phyloP scores from a whole-genome alignment of 2,329 filamentous ascomycete genomes.

The Colletotrichum viniferum region DNA sequence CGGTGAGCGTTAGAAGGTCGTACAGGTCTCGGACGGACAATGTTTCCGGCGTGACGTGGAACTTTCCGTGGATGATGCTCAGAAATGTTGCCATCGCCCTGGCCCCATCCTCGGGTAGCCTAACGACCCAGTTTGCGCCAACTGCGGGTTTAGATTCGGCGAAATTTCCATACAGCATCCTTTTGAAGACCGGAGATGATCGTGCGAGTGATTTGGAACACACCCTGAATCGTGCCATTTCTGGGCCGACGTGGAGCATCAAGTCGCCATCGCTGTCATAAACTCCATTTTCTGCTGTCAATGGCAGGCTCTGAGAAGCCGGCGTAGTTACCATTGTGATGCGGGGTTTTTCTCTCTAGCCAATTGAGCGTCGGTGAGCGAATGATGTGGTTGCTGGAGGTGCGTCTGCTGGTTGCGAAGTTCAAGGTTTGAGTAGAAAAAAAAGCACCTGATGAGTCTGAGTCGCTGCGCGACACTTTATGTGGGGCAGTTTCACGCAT shows the following conservation, averaged over 20 bases:
- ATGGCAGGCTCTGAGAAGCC: background rate
- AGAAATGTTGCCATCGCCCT: conserved; percentile 30
- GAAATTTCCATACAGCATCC: conserved; percentile 32
- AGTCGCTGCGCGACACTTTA: background rate
- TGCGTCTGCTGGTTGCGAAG: background rate
- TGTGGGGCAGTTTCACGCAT: background rate
- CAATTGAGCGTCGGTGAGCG: accelerated
- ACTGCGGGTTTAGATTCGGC: conserved; percentile 20
- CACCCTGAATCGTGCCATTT: conserved; percentile 19
- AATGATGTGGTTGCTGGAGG: background rate
- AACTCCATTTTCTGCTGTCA: background rate
- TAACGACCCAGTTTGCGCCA: conserved; percentile 27
- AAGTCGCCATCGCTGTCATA: background rate
- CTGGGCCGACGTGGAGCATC: background rate
- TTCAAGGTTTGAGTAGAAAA: background rate
- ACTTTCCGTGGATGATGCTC: conserved; percentile 32
- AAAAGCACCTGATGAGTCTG: background rate
- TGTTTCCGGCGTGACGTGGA: background rate
- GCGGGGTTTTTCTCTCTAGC: background rate
- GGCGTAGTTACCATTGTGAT: background rate
- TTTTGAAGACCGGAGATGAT: conserved; percentile 30
- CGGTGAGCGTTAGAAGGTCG: background rate
- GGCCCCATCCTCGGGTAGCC: conserved; percentile 33
- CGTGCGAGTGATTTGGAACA: conserved; percentile 31
- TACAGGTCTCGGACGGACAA: background rate